Conservation (phyloP, 2,329 filamentous ascomycete genomes). For the Pseudogymnoascus sp. region DNA sequence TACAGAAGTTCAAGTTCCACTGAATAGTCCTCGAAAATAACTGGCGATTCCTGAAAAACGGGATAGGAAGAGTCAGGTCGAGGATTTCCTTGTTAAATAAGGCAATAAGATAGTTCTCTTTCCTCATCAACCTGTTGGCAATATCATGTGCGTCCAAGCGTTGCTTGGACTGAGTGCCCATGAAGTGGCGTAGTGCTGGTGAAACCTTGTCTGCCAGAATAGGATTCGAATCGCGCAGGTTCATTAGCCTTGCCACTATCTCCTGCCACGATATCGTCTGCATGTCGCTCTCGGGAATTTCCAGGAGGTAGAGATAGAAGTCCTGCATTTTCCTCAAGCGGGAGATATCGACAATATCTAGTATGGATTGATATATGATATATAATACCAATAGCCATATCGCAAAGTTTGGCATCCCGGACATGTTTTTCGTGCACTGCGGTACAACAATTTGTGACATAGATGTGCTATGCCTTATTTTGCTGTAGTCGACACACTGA, state of each 20-base stretch:
- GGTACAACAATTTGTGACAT: constrained; percentile 46
- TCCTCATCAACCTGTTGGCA: constrained; percentile 91
- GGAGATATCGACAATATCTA: constrained; percentile 50
- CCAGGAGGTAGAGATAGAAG: constrained; percentile 62
- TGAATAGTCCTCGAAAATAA: constrained; percentile 84
- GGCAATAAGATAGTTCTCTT: constrained; percentile 94
- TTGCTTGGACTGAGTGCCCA: constrained; percentile 80
- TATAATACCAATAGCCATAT: constrained; percentile 59
- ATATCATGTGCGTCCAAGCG: constrained; percentile 94
- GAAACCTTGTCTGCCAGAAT: constrained; percentile 55
- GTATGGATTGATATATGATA: constrained; percentile 54
- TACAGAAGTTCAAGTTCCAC: constrained; percentile 84
- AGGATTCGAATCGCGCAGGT: constrained; percentile 61
- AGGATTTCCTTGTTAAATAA: constrained; percentile 95
- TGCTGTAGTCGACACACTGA: constrained; percentile 60
- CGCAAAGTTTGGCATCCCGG: constrained; percentile 30
- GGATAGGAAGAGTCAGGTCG: constrained; percentile 77
- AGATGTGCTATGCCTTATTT: constrained; percentile 47
- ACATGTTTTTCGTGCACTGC: constrained; percentile 45
- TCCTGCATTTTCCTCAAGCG: constrained; percentile 57
- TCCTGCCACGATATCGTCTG: constrained; percentile 70
- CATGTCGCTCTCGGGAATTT: constrained; percentile 61
- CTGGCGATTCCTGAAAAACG: constrained; percentile 70
- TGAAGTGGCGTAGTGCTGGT: constrained; percentile 54
- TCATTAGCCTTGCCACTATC: constrained; percentile 62